Conservation (phyloP, 2,329 filamentous ascomycete species). For the Cercospora canescens region DNA sequence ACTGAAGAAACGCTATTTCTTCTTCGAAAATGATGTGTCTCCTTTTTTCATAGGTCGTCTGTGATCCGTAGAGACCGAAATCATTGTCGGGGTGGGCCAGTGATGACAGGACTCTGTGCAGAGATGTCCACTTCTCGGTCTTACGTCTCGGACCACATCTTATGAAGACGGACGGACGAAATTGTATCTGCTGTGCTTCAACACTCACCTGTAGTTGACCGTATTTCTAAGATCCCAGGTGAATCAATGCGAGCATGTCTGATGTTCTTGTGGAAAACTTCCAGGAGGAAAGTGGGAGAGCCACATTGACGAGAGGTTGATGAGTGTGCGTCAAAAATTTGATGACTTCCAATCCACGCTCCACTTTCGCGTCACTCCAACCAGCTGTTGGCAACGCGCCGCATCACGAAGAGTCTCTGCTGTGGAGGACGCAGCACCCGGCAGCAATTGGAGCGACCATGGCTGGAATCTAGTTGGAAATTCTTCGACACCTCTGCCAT, state of each 20-base stretch:
- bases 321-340: not conserved
- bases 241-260: not conserved
- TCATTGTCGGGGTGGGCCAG: too few relatives aligned
- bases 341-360: not conserved
- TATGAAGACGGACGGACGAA: too few relatives aligned
- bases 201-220: not conserved
- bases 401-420: not conserved
- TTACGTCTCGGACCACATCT: too few relatives aligned
- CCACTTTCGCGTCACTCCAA: not conserved
- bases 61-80: too few relatives aligned
- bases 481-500: constrained; percentile 11
- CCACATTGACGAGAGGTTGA: not conserved
- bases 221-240: not conserved
- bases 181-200: too few relatives aligned
- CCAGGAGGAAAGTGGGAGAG: not conserved
- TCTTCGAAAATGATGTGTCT: too few relatives aligned
- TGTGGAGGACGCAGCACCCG: not conserved
- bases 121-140: too few relatives aligned
- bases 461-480: not conserved
- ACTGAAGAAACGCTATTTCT: too few relatives aligned
- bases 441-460: not conserved
- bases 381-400: not conserved
- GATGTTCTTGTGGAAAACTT: not conserved
- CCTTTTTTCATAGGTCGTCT: too few relatives aligned
- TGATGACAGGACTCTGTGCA: too few relatives aligned